Evolutionary conservation across 352 stramenopile genomes (phyloP), one percentile per base, ranked within the genome.

Genomic region (Phytopythium helicoides): DNA sequence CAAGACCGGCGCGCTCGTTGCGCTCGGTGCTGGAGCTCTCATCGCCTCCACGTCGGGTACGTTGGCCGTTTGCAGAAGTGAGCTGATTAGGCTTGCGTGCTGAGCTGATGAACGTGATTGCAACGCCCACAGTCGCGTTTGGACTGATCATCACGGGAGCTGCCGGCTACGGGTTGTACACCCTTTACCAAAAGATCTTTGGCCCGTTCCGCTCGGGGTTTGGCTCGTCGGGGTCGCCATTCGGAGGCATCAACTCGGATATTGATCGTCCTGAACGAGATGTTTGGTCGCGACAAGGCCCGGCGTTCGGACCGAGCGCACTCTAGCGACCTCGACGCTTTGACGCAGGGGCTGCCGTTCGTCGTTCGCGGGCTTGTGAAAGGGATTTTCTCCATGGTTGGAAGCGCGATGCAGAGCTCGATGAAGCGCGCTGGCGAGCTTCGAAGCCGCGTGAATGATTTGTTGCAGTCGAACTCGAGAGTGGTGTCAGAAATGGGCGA

Each of bases 91-190:
- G n/a, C n/a, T n/a, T n/a, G n/a, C n/a, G n/a, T n/a, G 35, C 21
- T 33, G 22, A 34, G 9, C 21, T 56, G 11, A 41, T 31, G 3
- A 9, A 23, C 15, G 36, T 47, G 15, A 23, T 52, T 1, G 6
- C 7, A 9, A 3, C 16, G 10, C 16, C 0, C 26, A 41, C 36
- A 92, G 81, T 92, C 50, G 81, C 74, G 6, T 85, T 92, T 49
- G 79, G 81, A n/a, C 41, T 88, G 15, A 57, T 89, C 55, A 74
- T 92, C 58, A 66, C 71, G 11, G 79, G 76, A 2, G 78, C 81
- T 12, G 78, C 79, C 7, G 81, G 76, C 3, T 89, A 86, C 34
- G 81, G 81, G 7, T n/a, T 89, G 44, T 92, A 91, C 58, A 59
- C 78, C 12, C 56, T 91, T 21, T 91, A 92, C 62, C 76, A 79